Evolutionary conservation across 2,329 filamentous ascomycete species (phyloP).

Genomic region (Tolypocladium tundrense): DNA sequence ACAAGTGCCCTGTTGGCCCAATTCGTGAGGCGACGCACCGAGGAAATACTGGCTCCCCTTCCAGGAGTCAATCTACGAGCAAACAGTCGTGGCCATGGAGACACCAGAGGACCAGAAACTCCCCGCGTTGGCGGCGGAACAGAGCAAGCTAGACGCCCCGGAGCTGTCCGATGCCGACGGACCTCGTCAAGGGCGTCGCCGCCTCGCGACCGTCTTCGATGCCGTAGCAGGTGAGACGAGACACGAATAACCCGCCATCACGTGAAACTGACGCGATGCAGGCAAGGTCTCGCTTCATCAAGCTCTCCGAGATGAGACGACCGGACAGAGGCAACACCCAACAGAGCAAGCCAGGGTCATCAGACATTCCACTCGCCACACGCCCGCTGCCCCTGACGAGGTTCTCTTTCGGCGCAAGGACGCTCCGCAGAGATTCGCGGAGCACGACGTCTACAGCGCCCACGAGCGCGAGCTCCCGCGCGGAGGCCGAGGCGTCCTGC

Average conservation of each 20-base stretch:
- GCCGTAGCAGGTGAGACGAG: constrained; percentile 53
- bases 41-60: neutral
- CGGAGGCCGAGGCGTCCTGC: constrained; percentile 40
- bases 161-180: neutral
- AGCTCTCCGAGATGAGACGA: constrained; percentile 10
- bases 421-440: constrained; percentile 57
- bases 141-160: neutral
- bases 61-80: neutral
- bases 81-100: neutral
- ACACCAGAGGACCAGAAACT: neutral
- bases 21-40: neutral
- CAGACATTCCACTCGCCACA: constrained; percentile 15
- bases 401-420: constrained; percentile 55
- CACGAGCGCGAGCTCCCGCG: constrained; percentile 44
- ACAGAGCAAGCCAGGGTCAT: constrained; percentile 2
- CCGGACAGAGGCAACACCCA: neutral
- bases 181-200: constrained; percentile 11
- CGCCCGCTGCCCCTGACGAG: constrained; percentile 53
- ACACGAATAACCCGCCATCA: constrained; percentile 1
- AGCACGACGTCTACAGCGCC: constrained; percentile 62
- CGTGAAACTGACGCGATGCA: constrained; percentile 15
- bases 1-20: neutral
- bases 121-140: neutral
- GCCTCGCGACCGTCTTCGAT: constrained; percentile 54
- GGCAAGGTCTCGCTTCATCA: constrained; percentile 18